Base-by-base conservation (phyloP, 768 basidiomycete genomes). In the Boletus rubescentipes region DNA sequence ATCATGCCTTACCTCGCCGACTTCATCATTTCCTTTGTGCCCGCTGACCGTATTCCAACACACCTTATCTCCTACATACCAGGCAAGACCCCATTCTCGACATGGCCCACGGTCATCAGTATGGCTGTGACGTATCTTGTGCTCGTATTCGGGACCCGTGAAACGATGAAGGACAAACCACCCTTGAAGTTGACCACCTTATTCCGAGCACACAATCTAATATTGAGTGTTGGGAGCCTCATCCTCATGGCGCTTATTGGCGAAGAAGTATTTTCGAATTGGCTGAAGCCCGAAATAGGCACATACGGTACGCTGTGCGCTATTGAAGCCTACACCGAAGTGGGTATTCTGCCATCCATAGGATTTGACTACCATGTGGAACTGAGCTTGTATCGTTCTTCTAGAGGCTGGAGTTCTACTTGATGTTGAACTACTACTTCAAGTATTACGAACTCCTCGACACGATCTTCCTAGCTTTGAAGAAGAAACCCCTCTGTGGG, bases 351-450 rank as follows among this genome's bases (percentile, higher is more conserved):
- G 18, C 16, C 4, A 10, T 26, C 39, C 34, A 23, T 29, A 35
- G 1, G 4, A 21, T 49, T 40, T 18, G 34, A 51, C 21, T 35
- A 41, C 9, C 1, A 30, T 9, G 10, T 45, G 4, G 8, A 9
- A 39, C 55, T 48, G n/a, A 44, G 47, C 32, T 43, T 53, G 39
- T 11, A 31, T 18, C 21, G 36, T 49, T 3, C 26, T 40, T 52
- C 26, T 64, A 95, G 93, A 83, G 83, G 66, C 74, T 97, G 73
- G 89, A 96, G 74, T 86, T 93, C 65, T 97, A 90, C 77, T 91
- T 98, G 77, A 93, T 96, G 76, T 75, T 97, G 76, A 98, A 98
- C 77, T 98, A 97, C 76, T 93, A 86, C 73, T 89, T 96, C 82
- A 96, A 97, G 72, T 98, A 96, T 73, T 77, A 95, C 59, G 95